These are phyloP conservation scores for Centella asiatica DNA, from an alignment of 129 eudicot species.

Conservation along the genomic window DNA sequence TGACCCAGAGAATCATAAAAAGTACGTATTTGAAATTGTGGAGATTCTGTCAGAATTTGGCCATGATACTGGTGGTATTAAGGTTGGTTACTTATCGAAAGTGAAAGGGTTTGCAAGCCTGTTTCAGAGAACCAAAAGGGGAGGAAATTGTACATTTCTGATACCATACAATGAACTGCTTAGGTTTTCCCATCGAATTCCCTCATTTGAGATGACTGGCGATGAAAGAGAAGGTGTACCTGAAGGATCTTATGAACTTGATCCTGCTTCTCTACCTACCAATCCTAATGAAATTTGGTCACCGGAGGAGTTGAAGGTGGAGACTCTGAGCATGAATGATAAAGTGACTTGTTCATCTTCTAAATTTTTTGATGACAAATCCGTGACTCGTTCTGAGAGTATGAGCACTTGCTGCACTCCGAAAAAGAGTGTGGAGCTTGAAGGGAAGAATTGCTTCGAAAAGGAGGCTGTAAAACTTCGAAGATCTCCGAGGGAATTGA, in stretches of 20 bases:
- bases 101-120: constrained; percentile 37
- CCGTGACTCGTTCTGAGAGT: not conserved
- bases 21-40: constrained; percentile 34
- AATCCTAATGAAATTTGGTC: not conserved
- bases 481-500: constrained; percentile 11
- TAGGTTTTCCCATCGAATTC: constrained; percentile 41
- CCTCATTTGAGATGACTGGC: constrained; percentile 33
- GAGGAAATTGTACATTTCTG: not conserved
- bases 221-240: constrained; percentile 44
- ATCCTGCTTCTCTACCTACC: constrained; percentile 40
- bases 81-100: constrained; percentile 34
- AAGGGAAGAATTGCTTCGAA: constrained; percentile 1
- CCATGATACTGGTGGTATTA: constrained; percentile 22
- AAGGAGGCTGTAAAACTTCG: not conserved
- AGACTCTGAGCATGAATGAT: not conserved
- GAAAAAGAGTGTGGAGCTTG: not conserved
- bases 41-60: constrained; percentile 40
- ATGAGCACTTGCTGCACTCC: not conserved
- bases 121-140: constrained; percentile 20
- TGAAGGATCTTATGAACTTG: constrained; percentile 44
- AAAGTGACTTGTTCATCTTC: not conserved
- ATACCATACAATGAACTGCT: constrained; percentile 26
- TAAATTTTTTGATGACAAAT: not conserved
- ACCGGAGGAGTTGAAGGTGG: not conserved
- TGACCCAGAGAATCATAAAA: constrained; percentile 16